A percentile compares a stretch with the other conserved stretches of the same genome.
phyloP scores from a whole-genome alignment of 176 grass and related monocot species.

The Aechmea fasciata region DNA sequence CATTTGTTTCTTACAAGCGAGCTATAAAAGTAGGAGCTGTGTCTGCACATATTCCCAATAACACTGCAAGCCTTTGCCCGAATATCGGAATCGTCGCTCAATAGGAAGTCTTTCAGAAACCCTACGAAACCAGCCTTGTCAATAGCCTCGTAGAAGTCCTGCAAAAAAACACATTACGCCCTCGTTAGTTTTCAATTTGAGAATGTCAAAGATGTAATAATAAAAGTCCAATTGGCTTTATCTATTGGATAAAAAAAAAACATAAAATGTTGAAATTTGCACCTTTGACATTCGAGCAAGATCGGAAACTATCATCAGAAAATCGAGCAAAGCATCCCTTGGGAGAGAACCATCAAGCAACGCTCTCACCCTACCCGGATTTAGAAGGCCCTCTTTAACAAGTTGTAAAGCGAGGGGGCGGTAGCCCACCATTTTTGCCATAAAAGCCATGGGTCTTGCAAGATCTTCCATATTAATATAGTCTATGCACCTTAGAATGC shows the following conservation, averaged over 20 bases:
- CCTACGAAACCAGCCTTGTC: slow-evolving; percentile 62
- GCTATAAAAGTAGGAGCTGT: slow-evolving; percentile 78
- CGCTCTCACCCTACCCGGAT: slow-evolving; percentile 46
- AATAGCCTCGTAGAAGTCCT: slow-evolving; percentile 90
- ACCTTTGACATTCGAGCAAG: slow-evolving; percentile 99
- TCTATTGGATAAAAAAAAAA: neutral
- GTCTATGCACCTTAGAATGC: slow-evolving; percentile 57
- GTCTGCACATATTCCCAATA: slow-evolving; percentile 96
- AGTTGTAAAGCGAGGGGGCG: slow-evolving; percentile 60
- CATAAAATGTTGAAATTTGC: neutral
- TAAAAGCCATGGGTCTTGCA: slow-evolving; percentile 64
- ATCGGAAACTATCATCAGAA: slow-evolving; percentile 98
- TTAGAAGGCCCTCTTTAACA: slow-evolving; percentile 79
- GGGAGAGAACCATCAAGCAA: slow-evolving; percentile 43
- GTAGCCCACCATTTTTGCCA: slow-evolving; percentile 94
- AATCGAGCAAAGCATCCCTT: slow-evolving; percentile 71
- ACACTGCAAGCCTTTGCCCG: slow-evolving; percentile 98
- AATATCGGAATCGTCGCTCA: slow-evolving; percentile 61
- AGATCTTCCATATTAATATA: slow-evolving; percentile 61
- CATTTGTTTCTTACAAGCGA: slow-evolving; percentile 57
- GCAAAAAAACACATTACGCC: slow-evolving; percentile 7
- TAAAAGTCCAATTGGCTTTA: neutral
- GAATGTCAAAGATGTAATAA: too few relatives aligned
- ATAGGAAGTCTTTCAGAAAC: slow-evolving; percentile 60
- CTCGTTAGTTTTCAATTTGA: too few relatives aligned